phyloP scores from a whole-genome alignment of 1,139 yeast genomes.

The Diutina rugosa region DNA sequence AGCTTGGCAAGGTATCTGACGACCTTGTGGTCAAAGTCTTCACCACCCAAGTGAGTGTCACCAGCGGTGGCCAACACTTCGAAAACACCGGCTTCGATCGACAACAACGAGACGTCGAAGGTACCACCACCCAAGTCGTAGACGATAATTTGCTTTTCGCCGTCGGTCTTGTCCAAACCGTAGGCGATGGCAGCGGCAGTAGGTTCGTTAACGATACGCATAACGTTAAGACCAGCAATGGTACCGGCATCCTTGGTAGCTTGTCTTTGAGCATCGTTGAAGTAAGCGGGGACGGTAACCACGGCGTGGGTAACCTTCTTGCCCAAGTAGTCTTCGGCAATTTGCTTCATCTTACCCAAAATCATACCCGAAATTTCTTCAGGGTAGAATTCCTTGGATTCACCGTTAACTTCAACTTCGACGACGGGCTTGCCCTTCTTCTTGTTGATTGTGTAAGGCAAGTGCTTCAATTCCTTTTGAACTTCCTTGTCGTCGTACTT shows the following conservation, averaged over 20 bases:
- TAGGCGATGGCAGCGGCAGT: slow-evolving; percentile 55
- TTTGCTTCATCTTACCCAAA: slow-evolving; percentile 51
- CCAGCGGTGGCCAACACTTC: slow-evolving; percentile 97
- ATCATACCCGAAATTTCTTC: slow-evolving; percentile 60
- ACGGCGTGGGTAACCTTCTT: slow-evolving; percentile 57
- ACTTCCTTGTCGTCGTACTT: slow-evolving; percentile 48
- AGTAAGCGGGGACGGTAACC: slow-evolving; percentile 58
- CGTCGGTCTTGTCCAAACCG: slow-evolving; percentile 57
- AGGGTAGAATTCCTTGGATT: slow-evolving; percentile 49
- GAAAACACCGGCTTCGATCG: slow-evolving; percentile 92
- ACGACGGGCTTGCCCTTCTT: slow-evolving; percentile 49
- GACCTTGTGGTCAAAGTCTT: slow-evolving; percentile 72
- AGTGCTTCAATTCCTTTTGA: slow-evolving; percentile 43
- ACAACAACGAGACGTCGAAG: slow-evolving; percentile 86
- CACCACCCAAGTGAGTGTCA: slow-evolving; percentile 98
- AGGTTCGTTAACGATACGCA: slow-evolving; percentile 50
- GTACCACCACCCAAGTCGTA: slow-evolving; percentile 99
- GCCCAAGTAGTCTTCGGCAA: slow-evolving; percentile 57
- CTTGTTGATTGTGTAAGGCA: slow-evolving; percentile 48
- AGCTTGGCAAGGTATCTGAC: slow-evolving; percentile 69
- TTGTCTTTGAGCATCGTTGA: slow-evolving; percentile 52
- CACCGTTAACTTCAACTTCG: slow-evolving; percentile 54
- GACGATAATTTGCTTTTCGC: slow-evolving; percentile 73
- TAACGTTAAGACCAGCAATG: slow-evolving; percentile 47
- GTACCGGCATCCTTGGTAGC: slow-evolving; percentile 53